phyloP scores from a whole-genome alignment of 2,329 filamentous ascomycete species.

The Lachnum nothofagi region DNA sequence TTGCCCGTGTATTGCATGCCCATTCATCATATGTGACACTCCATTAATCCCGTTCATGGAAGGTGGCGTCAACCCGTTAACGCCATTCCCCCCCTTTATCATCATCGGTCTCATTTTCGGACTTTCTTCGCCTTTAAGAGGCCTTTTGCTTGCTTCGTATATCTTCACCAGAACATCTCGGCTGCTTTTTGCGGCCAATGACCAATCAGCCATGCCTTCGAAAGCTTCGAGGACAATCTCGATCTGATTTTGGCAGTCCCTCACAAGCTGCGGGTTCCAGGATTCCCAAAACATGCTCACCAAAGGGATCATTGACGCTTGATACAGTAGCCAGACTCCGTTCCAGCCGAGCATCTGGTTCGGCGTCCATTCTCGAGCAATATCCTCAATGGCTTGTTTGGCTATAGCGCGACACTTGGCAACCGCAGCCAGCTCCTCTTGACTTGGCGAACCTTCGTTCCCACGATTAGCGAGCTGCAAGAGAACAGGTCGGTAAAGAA shows the following conservation, averaged over 20 bases:
- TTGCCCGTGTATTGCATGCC: conserved; percentile 16
- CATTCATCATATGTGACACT: conserved; percentile 27
- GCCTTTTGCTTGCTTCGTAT: conserved; percentile 48
- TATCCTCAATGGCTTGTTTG: conserved; percentile 66
- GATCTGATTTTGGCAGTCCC: conserved; percentile 50
- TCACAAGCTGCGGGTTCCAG: conserved; percentile 29
- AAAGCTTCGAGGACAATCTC: conserved; percentile 56
- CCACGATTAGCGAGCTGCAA: conserved; percentile 52
- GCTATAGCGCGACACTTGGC: conserved; percentile 65
- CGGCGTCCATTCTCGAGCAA: conserved; percentile 62
- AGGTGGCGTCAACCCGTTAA: conserved; percentile 10
- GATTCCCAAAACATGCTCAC: conserved; percentile 68
- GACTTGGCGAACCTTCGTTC: conserved; percentile 32
- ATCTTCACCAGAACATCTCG: conserved; percentile 60
- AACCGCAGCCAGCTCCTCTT: conserved; percentile 63
- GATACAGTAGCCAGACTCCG: conserved; percentile 76
- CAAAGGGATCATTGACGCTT: conserved; percentile 73
- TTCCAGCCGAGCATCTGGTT: conserved; percentile 79
- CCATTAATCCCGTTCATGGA: conserved; percentile 18
- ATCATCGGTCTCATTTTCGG: conserved; percentile 31
- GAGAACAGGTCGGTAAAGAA: conserved; percentile 68
- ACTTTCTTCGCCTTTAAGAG: conserved; percentile 29
- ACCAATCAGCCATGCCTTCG: conserved; percentile 61
- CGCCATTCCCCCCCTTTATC: conserved; percentile 28
- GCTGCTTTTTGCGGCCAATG: conserved; percentile 56